Base-by-base conservation (phyloP, 176 grass and related monocot genomes). In the Raddia guianensis region DNA sequence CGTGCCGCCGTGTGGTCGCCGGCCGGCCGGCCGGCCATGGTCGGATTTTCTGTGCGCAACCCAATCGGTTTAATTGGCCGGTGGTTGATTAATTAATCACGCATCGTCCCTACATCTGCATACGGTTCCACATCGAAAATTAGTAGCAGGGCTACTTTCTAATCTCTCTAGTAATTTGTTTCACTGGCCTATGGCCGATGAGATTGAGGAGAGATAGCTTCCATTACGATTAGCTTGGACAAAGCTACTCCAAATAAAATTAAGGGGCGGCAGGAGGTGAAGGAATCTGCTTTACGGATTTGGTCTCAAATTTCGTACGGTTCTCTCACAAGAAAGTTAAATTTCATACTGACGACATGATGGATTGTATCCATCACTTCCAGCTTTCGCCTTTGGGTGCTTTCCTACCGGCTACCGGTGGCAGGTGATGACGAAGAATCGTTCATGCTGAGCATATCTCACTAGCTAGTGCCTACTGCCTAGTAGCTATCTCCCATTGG, bases 201-300 rank as follows among this genome's bases (percentile, higher is more conserved):
- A 15, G 33, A 40, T 40, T 40, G 37, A 73, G 18, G 54, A 11
- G 73, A 60, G 37, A 11, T 20, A 43, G 19, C 6, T 21, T 75
- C 18, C 42, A 15, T 7, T 47, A 13, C 19, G 73, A 47, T 76
- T 61, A 62, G 27, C 27, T 27, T 1, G 27, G 42, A 76, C 42
- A 4, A 3, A 46, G 19, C 20, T 44, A 20, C 57, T 33, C 21
- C 20, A 58, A 49, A 49, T 49, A 63, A 49, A 77, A 77, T 40
- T 63, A 76, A 76, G 27, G 27, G 27, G 20, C 43, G 47, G 21
- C 14, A 0, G 10, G 0, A 21, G 35, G 44, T 14, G 10, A n/a
- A 45, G 59, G 59, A 77, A 77, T 64, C 75, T 77, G 59, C 75
- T 78, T 63, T 62, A 21, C 19, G 16, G 19, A 32, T 15, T 34